Conservation (phyloP, 2,329 filamentous ascomycete genomes). For the Teratosphaeria pseudoeucalypti region DNA sequence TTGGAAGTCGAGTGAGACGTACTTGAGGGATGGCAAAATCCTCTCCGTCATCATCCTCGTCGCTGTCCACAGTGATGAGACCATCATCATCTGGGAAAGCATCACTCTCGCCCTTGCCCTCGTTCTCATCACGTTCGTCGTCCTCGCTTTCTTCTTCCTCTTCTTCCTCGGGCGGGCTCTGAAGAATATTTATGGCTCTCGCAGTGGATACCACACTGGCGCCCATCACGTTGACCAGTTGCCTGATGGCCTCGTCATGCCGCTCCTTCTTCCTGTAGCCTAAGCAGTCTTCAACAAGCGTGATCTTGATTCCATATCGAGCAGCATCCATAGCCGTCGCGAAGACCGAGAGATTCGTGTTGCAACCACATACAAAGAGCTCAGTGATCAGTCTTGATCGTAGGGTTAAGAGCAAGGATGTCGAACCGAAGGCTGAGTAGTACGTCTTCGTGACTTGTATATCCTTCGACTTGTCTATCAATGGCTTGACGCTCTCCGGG, state of each 20-base stretch:
- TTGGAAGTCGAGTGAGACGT: constrained; percentile 1
- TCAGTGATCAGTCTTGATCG: constrained; percentile 83
- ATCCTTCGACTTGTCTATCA: constrained; percentile 43
- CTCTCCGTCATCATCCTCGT: constrained; percentile 11
- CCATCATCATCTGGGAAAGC: not conserved
- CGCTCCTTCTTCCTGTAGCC: constrained; percentile 63
- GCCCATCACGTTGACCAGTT: constrained; percentile 64
- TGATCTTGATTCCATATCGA: constrained; percentile 76
- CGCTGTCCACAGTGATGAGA: constrained; percentile 7
- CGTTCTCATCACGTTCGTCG: constrained; percentile 3
- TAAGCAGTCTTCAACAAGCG: constrained; percentile 77
- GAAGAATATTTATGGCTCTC: constrained; percentile 29
- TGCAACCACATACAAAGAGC: constrained; percentile 75
- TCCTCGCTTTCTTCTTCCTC: constrained; percentile 6
- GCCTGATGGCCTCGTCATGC: constrained; percentile 59
- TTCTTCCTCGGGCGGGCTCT: constrained; percentile 6
- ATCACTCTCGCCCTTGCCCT: constrained; percentile 6
- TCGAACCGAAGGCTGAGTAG: constrained; percentile 79
- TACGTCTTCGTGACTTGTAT: constrained; percentile 57
- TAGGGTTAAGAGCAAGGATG: constrained; percentile 62
- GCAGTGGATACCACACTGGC: constrained; percentile 53
- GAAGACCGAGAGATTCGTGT: constrained; percentile 81
- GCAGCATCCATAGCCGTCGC: constrained; percentile 87
- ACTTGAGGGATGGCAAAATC: not conserved
- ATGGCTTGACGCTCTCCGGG: constrained; percentile 37